Base-by-base conservation (phyloP, 2,329 filamentous ascomycete species). In the Corinectria fuckeliana region DNA sequence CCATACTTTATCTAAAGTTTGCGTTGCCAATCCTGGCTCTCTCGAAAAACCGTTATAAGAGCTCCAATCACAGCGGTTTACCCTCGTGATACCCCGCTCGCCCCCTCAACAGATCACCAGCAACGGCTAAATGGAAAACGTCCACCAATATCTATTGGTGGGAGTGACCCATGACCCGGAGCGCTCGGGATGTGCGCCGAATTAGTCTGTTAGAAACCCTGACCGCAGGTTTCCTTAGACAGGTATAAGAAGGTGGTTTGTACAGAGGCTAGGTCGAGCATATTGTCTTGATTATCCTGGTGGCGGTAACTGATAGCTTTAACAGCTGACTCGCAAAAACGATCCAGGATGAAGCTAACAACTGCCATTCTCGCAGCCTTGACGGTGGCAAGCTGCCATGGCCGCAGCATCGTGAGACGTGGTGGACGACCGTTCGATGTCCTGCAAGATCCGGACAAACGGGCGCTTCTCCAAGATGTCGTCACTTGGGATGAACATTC, bases 401-500 rank as follows among this genome's bases (percentile, higher is more conserved):
- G 67, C 3, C 52, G 63, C 5, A 62, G 54, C 26, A 56, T 65
- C 20, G 26, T 63, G 0, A 58, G 63, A 5, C 63, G 59, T 5
- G 65, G 64, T 6, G 55, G 53, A 1, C 67, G 62, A 16, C 62
- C 69, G 8, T 64, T 66, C 11, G 58, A 64, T 14, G 30, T 70
- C 9, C 58, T 75, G 5, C 59, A 63, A 4, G 54, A 72, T 25
- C 51, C 55, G 3, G 56, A 68, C 5, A 62, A 69, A 42, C 63
- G 72, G 5, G 69, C 68, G 1, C 52, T 63, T 5, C 68, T 76
- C 2, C 75, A 78, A 23, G 68, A 77, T 20, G 64, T 77, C 3
- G 82, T 91, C 18, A 91, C 88, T 44, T 93, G 88, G 85, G 90
- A 93, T 71, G 81, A 90, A 39, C 79, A 91, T 64, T 91, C 90